A percentile compares a stretch with the other conserved stretches of the same genome.
Evolutionary conservation across 1,284 basidiomycete genomes (phyloP).

Genomic region (Sutorius eximius): DNA sequence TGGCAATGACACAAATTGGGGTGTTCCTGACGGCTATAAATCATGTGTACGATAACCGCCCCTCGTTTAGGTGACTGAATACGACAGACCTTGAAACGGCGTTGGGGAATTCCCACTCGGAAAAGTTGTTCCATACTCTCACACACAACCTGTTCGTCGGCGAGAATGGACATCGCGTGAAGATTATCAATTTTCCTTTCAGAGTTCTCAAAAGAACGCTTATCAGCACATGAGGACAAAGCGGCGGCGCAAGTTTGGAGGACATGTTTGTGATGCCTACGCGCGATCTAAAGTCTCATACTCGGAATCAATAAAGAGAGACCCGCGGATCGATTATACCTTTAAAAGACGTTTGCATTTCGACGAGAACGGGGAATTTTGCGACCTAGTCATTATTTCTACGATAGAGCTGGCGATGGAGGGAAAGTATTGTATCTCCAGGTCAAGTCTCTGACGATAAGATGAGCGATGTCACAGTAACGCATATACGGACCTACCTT

Average conservation of each 20-base stretch:
- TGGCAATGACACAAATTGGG: slow-evolving; percentile 4
- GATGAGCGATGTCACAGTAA: background rate
- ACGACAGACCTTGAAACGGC: slow-evolving; percentile 51
- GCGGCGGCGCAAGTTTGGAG: slow-evolving; percentile 20
- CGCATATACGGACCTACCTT: slow-evolving; percentile 42
- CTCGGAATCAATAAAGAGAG: slow-evolving; percentile 20
- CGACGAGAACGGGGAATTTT: slow-evolving; percentile 45
- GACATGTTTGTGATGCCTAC: slow-evolving; percentile 21
- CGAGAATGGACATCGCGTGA: slow-evolving; percentile 24
- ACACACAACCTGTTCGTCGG: slow-evolving; percentile 42
- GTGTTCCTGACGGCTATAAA: slow-evolving; percentile 17
- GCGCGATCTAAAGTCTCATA: slow-evolving; percentile 21
- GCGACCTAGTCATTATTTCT: slow-evolving; percentile 54
- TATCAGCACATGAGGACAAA: slow-evolving; percentile 17
- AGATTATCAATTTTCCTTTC: slow-evolving; percentile 11
- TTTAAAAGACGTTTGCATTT: slow-evolving; percentile 46
- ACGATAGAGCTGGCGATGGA: slow-evolving; percentile 52
- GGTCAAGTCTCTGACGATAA: slow-evolving; percentile 52
- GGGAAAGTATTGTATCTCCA: slow-evolving; percentile 50
- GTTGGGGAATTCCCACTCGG: slow-evolving; percentile 42
- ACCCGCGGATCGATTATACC: slow-evolving; percentile 39
- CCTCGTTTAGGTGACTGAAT: slow-evolving; percentile 5
- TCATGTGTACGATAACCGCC: slow-evolving; percentile 1
- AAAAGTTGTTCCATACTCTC: slow-evolving; percentile 51
- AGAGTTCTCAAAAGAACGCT: slow-evolving; percentile 1